Percentiles rank a stretch among this genome's conserved stretches.
Conservation (phyloP, 2,329 filamentous ascomycete species). For the Cladorrhinum sp. region DNA sequence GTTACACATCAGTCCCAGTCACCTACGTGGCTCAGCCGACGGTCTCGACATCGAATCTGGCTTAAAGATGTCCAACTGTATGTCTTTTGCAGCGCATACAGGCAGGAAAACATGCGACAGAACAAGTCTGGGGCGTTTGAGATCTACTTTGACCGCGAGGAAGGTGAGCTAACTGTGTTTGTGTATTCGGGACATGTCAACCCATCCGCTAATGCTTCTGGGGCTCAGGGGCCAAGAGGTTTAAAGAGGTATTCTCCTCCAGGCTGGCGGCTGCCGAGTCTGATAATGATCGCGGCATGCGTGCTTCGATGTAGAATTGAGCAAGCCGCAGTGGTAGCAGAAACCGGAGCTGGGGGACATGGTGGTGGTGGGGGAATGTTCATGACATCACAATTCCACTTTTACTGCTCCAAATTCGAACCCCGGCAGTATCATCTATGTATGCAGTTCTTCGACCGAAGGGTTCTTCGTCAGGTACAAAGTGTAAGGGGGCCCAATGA, state of each 20-base stretch:
- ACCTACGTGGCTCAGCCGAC: conserved; percentile 49
- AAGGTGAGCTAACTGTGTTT: conserved; percentile 29
- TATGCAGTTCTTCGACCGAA: too few relatives aligned
- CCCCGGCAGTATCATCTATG: not conserved
- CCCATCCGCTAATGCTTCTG: not conserved
- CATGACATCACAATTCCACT: conserved; percentile 12
- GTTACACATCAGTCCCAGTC: conserved; percentile 52
- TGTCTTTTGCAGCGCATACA: conserved; percentile 57
- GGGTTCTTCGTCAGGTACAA: not conserved
- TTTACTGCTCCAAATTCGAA: not conserved
- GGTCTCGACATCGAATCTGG: conserved; percentile 46
- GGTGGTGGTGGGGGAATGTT: not conserved
- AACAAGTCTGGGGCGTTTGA: conserved; percentile 49
- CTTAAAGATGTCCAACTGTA: conserved; percentile 55
- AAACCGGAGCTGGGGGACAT: not conserved
- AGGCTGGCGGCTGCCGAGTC: conserved; percentile 14
- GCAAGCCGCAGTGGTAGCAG: not conserved
- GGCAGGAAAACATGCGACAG: conserved; percentile 49
- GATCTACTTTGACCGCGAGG: conserved; percentile 46
- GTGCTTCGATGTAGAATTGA: conserved; percentile 1
- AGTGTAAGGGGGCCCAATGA: not conserved
- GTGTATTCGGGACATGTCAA: too few relatives aligned
- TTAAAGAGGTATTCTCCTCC: conserved; percentile 23
- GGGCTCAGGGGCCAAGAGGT: conserved; percentile 22
- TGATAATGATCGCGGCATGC: conserved; percentile 12